Evolutionary conservation across 805 yeast species (phyloP).

Genomic region (Jamesozyma lodderae): DNA sequence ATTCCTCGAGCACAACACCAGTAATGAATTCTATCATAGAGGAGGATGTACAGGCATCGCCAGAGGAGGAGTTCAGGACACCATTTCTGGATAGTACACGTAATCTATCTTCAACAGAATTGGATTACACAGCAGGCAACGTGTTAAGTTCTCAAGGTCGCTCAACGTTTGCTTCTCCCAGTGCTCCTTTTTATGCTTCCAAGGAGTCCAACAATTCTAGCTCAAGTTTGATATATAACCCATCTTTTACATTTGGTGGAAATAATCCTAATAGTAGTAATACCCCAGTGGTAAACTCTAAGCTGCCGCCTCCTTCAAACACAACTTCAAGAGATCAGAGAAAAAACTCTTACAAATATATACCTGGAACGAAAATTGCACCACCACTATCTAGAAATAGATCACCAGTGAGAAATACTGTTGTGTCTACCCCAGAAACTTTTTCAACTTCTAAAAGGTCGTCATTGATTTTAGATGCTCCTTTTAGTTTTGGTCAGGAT

Average conservation of each 20-base stretch:
- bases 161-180: constrained; percentile 14
- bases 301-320: not conserved
- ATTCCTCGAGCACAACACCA: constrained; percentile 12
- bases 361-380: constrained; percentile 26
- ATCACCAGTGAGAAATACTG: constrained; percentile 22
- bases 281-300: not conserved
- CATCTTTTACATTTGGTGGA: constrained; percentile 28
- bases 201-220: constrained; percentile 28
- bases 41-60: constrained; percentile 18
- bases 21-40: constrained; percentile 24
- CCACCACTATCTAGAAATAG: constrained; percentile 20
- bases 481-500: constrained; percentile 22
- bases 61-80: constrained; percentile 10
- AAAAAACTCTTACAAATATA: constrained; percentile 24
- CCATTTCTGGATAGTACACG: constrained; percentile 4
- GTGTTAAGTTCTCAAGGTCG: constrained; percentile 2
- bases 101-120: constrained; percentile 1
- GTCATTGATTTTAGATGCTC: constrained; percentile 20
- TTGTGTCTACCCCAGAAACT: constrained; percentile 7
- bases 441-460: constrained; percentile 10
- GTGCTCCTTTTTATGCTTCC: constrained; percentile 18
- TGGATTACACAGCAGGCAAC: not conserved
- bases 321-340: constrained; percentile 12
- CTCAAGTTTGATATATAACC: constrained; percentile 27
- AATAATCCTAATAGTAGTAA: constrained; percentile 1